These are phyloP conservation scores for Penicillium freii DNA, from an alignment of 2,329 filamentous ascomycete genomes.

Conservation along the genomic window DNA sequence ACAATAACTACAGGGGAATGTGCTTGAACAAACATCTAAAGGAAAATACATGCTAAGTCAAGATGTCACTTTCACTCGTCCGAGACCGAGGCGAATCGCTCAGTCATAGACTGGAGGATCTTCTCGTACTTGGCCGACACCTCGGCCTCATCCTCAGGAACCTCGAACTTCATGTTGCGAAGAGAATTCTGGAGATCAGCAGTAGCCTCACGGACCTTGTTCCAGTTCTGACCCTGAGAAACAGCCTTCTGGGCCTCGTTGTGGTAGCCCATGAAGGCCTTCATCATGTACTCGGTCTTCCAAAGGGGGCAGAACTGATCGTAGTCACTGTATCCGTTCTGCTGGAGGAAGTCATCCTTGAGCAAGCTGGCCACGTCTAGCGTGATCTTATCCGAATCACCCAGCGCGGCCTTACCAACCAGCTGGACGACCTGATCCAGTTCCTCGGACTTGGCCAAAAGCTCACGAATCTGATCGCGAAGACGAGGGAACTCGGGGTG, in stretches of 20 bases:
- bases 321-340: slow-evolving; percentile 98
- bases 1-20: slow-evolving; percentile 39
- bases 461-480: slow-evolving; percentile 87
- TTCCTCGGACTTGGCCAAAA: slow-evolving; percentile 93
- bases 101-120: slow-evolving; percentile 85
- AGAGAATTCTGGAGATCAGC: slow-evolving; percentile 80
- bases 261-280: slow-evolving; percentile 96
- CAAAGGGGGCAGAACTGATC: slow-evolving; percentile 99
- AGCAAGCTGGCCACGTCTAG: slow-evolving; percentile 85
- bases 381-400: slow-evolving; percentile 97
- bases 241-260: slow-evolving; percentile 97
- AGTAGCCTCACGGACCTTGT: slow-evolving; percentile 88
- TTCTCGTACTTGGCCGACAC: slow-evolving; percentile 93
- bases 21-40: slow-evolving; percentile 31
- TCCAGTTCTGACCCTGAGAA: slow-evolving; percentile 85
- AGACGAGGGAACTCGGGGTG: slow-evolving; percentile 91
- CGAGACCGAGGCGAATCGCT: slow-evolving; percentile 94
- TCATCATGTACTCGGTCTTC: slow-evolving; percentile 99
- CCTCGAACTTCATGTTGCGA: slow-evolving; percentile 93
- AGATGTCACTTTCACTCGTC: slow-evolving; percentile 68
- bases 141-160: slow-evolving; percentile 77
- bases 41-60: slow-evolving; percentile 23
- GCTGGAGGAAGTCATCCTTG: slow-evolving; percentile 98
- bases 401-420: slow-evolving; percentile 93
- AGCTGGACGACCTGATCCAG: slow-evolving; percentile 98